These are phyloP conservation scores for Gryganskiella cystojenkinii DNA, from an alignment of 192 early-diverging fungal genomes.

Conservation along the genomic window DNA sequence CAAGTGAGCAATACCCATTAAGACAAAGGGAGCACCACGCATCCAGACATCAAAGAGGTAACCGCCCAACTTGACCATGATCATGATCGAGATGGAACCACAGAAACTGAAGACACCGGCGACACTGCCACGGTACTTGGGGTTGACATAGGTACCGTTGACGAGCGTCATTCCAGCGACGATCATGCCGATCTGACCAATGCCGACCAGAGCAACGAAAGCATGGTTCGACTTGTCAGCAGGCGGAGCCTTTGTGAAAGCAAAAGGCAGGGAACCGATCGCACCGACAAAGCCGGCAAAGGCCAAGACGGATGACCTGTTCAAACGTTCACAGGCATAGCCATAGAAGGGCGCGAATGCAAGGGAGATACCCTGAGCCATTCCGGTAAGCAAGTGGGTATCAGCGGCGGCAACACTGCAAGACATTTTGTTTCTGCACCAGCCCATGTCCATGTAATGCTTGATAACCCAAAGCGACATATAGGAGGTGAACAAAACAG, in stretches of 20 bases:
- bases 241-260: conserved; percentile 54
- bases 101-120: conserved; percentile 70
- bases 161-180: conserved; percentile 72
- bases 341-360: conserved; percentile 73
- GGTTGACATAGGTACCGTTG: conserved; percentile 59
- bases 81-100: conserved; percentile 74
- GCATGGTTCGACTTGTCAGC: conserved; percentile 55
- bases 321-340: conserved; percentile 44
- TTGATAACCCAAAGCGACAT: conserved; percentile 71
- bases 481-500: conserved; percentile 75
- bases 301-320: conserved; percentile 41
- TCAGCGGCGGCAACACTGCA: conserved; percentile 43
- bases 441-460: conserved; percentile 67
- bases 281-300: conserved; percentile 61
- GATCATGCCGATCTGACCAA: conserved; percentile 74
- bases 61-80: conserved; percentile 72
- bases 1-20: conserved; percentile 57
- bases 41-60: conserved; percentile 64
- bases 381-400: conserved; percentile 56
- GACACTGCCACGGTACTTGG: conserved; percentile 65
- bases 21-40: conserved; percentile 60
- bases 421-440: conserved; percentile 45
- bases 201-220: conserved; percentile 60
- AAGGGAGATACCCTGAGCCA: conserved; percentile 73
- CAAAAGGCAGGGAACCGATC: conserved; percentile 62